Base-by-base conservation (phyloP, 495 filamentous ascomycete genomes). In the Daldinia bambusicola region DNA sequence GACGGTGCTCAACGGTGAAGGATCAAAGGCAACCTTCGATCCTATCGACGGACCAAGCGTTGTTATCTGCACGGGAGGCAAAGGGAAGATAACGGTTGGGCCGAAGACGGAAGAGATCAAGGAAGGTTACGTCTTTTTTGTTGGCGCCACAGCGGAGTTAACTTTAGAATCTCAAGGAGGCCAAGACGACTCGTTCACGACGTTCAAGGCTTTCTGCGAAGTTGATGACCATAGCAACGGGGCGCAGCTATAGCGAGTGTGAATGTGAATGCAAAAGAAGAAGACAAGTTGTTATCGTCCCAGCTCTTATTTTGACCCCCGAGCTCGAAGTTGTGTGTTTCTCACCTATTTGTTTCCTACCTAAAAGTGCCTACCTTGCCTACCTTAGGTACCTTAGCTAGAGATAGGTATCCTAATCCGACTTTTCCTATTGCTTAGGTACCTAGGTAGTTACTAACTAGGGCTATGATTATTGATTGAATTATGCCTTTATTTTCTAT, bases 131-230 rank as follows among this genome's bases (percentile, higher is more conserved):
- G 93, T 99, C 31, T 98, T 88, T 80, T 99, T 99, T 77, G 91
- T 98, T 1, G 95, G 95, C 0, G 93, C 95, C 18, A 93, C 91
- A 7, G 96, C 96, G 0, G 91, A 96, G 80, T 87, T 91, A 45
- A 83, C 93, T 1, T 77, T 98, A 50, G 91, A 97, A 78, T 91
- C 87, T 37, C 86, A 82, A 64, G 82, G 86, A 4, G 80, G 31
- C 71, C 86, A 74, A 4, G 86, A 84, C 14, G 88, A 90, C 70
- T 84, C 86, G 16, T 92, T 98, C 71, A 90, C 91, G 26, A 94
- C 92, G 0, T 99, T 95, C 83, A 97, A 94, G 82, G 96, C 96
- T 2, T 99, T 97, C 76, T 97, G 93, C 74, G 94, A 98, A 81
- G 80, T 97, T 69, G 85, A 88, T 57, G 71, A 73, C 36, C 67